Base-by-base conservation (phyloP, 176 grass and related monocot species). In the Ampelocalamus luodianensis region DNA sequence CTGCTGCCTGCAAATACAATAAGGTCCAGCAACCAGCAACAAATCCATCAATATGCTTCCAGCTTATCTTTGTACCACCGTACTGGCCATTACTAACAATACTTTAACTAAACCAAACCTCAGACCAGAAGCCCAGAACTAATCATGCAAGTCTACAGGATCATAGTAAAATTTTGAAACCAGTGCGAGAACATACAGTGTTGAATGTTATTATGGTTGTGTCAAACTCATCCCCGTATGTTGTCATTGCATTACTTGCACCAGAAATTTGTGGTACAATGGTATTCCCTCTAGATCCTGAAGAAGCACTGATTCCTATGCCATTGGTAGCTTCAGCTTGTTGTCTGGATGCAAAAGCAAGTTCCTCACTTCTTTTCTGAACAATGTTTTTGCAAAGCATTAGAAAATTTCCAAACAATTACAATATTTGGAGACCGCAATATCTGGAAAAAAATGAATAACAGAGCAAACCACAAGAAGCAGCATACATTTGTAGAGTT, bases 301-400 rank as follows among this genome's bases (percentile, higher is more conserved):
- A 82, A 74, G 68, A 62, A 50, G 45, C 77, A 93, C 58, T 81
- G n/a, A 10, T 85, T 80, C 83, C 82, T 82, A 72, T 14, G 14
- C 83, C 68, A 71, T 86, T 89, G 51, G 82, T 71, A 85, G 88
- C 85, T 68, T 96, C 94, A 72, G 26, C 71, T 68, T 88, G 83
- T 74, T 91, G 84, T 76, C 68, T 88, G 71, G 89, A 96, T 76
- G 80, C 23, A 76, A 29, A 76, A 83, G 84, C 86, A 77, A 93
- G 88, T 50, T 87, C 91, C 83, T 96, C 89, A 63, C 91, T 83
- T 87, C 80, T 90, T 85, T 85, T 88, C 94, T 96, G 82, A 73
- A 89, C 40, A 85, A 32, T 69, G 58, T 70, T 39, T 56, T 73
- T 20, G 29, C 68, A 48, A 22, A 83, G 60, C 17, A 88, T 83